Conservation (phyloP, 192 early-diverging fungal genomes). For the Backusella macrospora region DNA sequence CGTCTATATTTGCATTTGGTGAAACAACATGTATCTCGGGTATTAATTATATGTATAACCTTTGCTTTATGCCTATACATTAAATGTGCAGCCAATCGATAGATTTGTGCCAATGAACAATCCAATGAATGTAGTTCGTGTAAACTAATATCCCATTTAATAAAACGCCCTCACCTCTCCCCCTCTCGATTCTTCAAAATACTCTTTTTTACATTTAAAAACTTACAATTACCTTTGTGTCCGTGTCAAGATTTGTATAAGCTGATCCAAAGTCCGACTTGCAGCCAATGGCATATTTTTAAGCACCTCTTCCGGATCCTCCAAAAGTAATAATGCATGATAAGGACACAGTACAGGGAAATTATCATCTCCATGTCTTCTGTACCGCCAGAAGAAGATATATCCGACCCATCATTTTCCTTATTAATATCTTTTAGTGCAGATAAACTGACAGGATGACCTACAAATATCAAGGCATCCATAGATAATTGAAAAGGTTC, state of each 20-base stretch:
- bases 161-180: no score
- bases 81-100: constrained; percentile 86
- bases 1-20: constrained; percentile 59
- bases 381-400: no score
- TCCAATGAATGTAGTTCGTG: constrained; percentile 81
- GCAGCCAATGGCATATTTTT: constrained; percentile 77
- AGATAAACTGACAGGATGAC: constrained; percentile 71
- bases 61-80: constrained; percentile 94
- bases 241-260: constrained; percentile 87
- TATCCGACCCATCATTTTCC: not conserved
- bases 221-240: constrained; percentile 64
- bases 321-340: constrained; percentile 81
- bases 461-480: constrained; percentile 85
- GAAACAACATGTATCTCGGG: constrained; percentile 73
- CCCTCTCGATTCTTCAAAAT: no score
- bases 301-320: constrained; percentile 83
- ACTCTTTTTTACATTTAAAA: not conserved
- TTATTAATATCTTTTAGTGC: constrained; percentile 41
- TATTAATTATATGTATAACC: constrained; percentile 81
- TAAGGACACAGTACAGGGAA: constrained; percentile 85
- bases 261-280: constrained; percentile 82
- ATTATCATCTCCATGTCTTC: constrained; percentile 67
- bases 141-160: constrained; percentile 50
- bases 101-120: constrained; percentile 94
- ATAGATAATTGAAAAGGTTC: constrained; percentile 85